Evolutionary conservation across 108 stramenopile species (phyloP), one percentile per base, ranked within the genome.

Genomic region (Cyclostephanos invisitatus): DNA sequence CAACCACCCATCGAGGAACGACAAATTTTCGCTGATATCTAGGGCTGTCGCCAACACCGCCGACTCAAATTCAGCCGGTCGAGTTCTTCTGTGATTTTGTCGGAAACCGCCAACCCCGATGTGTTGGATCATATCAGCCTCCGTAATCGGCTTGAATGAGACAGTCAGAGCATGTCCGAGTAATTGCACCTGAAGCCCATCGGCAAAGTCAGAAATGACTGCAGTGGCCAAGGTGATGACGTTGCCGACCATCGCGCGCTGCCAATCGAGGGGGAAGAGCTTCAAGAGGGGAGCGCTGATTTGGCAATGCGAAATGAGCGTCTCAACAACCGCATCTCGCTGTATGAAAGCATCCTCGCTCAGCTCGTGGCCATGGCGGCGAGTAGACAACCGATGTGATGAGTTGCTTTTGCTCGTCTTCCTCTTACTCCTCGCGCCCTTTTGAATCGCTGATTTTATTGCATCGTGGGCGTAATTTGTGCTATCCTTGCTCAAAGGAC

Each of bases 211-310:
- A 14, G 91, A 89, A 17, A 96, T 78, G 11, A 93, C 69, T 29
- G 90, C 85, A 21, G 87, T 85, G 7, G 87, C 78, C n/a, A 96
- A 66, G 7, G 87, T 89, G 61, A 96, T 83, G 38, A 96, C 91
- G 68, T 96, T 96, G 14, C 90, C 91, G 3, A 96, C 73, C 48
- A 96, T 70, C 5, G 91, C 95, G 5, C 95, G 84, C 81, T 96
- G 95, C 90, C 91, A 93, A 40, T 87, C 87, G 12, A 92, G 58
- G 10, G 95, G 95, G 59, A 96, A 96, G 0, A 96, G 77, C 62
- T 90, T 90, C 14, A 96, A 76, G 42, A 96, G 64, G 1, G 95
- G 95, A 17, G 92, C 92, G 17, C 92, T 90, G 32, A 96, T 89
- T 62, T 96, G 95, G 44, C 90, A 91, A 60, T 96, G 92, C 8